Evolutionary conservation across 169 alveolate genomes (phyloP).

Genomic region (Plasmodium billcollinsi): DNA sequence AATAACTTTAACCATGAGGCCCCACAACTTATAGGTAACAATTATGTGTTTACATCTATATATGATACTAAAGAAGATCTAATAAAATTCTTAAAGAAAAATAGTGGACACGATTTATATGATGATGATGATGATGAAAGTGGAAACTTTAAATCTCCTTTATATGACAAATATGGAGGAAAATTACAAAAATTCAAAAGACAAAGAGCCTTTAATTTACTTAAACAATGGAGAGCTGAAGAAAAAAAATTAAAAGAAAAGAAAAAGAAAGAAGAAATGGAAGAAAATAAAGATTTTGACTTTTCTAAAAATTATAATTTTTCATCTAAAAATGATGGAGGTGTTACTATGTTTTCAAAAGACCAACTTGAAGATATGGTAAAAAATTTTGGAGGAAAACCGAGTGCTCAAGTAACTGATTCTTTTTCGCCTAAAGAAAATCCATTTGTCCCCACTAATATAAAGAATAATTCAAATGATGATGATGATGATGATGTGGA

Average conservation of each 20-base stretch:
- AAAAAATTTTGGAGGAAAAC: conserved; percentile 14
- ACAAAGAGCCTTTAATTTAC: conserved; percentile 35
- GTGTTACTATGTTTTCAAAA: conserved; percentile 23
- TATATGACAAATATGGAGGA: conserved; percentile 15
- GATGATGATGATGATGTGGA: background rate
- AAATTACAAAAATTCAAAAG: conserved; percentile 38
- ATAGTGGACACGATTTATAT: background rate
- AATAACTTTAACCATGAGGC: conserved; percentile 51
- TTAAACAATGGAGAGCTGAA: conserved; percentile 13
- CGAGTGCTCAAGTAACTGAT: background rate
- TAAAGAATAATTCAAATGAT: background rate
- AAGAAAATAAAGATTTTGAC: background rate
- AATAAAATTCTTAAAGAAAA: conserved; percentile 42
- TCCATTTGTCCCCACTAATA: background rate
- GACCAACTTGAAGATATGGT: conserved; percentile 61
- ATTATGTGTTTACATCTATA: conserved; percentile 55
- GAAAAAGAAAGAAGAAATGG: conserved; percentile 4
- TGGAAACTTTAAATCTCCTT: conserved; percentile 13
- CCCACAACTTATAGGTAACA: conserved; percentile 62
- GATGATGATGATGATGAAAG: background rate
- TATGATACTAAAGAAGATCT: conserved; percentile 58
- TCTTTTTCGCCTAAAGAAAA: too few relatives aligned
- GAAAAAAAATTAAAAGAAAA: conserved; percentile 32
- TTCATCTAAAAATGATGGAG: conserved; percentile 2
- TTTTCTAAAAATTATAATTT: background rate